A percentile compares a stretch with the other conserved stretches of the same genome.
These are phyloP conservation scores for Aspergillus costaricaensis DNA, from an alignment of 2,329 filamentous ascomycete species.

Conservation along the genomic window DNA sequence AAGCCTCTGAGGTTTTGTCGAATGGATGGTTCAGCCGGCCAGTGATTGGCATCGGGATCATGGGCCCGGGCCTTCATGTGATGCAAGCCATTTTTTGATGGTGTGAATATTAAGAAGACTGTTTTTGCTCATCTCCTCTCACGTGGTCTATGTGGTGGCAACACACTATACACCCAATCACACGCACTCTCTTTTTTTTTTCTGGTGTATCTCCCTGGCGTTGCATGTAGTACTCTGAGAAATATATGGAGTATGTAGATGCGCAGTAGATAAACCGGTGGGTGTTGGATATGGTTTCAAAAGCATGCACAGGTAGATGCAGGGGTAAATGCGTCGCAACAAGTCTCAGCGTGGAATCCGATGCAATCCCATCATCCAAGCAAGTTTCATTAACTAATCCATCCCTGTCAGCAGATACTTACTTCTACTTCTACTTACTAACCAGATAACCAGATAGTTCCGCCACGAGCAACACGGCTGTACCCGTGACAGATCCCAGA, in stretches of 20 bases:
- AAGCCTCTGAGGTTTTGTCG: neutral
- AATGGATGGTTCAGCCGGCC: neutral
- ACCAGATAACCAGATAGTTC: too few relatives aligned
- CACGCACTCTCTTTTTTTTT: too few relatives aligned
- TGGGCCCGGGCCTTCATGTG: slow-evolving; percentile 12
- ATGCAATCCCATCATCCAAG: neutral
- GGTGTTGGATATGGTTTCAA: neutral
- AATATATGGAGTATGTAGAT: too few relatives aligned
- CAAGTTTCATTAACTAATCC: too few relatives aligned
- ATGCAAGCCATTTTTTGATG: slow-evolving; percentile 1
- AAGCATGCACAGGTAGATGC: neutral
- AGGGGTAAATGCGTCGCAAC: neutral
- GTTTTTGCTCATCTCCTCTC: neutral
- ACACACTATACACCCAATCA: neutral
- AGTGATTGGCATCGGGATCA: slow-evolving; percentile 6
- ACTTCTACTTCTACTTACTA: too few relatives aligned
- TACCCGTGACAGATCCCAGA: neutral
- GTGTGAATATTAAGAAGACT: neutral
- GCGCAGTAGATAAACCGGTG: too few relatives aligned
- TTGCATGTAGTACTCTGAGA: too few relatives aligned
- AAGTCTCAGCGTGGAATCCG: too few relatives aligned
- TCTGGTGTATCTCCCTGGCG: too few relatives aligned
- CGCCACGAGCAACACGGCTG: neutral
- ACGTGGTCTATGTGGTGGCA: slow-evolving; percentile 1
- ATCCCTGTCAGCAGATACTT: too few relatives aligned